Evolutionary conservation across 352 stramenopile genomes (phyloP), one percentile per base, ranked within the genome.

Genomic region (Phytophthora uliginosa): DNA sequence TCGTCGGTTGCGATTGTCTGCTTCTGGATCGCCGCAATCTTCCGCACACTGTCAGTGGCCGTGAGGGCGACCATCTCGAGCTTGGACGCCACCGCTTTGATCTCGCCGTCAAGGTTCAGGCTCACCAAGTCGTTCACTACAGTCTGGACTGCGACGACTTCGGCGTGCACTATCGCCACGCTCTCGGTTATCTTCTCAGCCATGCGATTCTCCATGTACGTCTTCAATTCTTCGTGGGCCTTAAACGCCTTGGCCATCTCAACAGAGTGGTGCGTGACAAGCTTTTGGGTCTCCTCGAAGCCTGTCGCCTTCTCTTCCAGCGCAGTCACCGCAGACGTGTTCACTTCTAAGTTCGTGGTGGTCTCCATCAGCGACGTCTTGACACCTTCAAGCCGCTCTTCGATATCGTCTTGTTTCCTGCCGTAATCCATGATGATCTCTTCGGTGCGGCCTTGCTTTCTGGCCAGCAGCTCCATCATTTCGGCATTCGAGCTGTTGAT

Each of bases 401-500:
- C 74, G 1, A 74, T 62, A 9, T 68, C 75, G 1, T 90, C 66
- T 9, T 91, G 81, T 12, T 84, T 85, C 33, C 79, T 84, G 22
- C 79, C 81, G 12, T 88, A 71, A 20, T 94, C 85, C 13, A 83
- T 73, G 15, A 94, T 57, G 47, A 93, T 74, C 33, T 92, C 85
- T 51, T 94, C 86, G 6, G 79, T 61, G 0, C 78, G 75, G 0
- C 68, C 63, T 62, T 90, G 85, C 55, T 92, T 93, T 15, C 81
- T 78, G 6, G 77, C 58, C 7, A 93, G 54, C 5, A 77, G 33
- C 67, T 92, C 82, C 48, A 91, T 78, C 47, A 83, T 85, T 63
- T 96, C 89, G 4, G 85, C 86, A 48, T 88, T 85, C 22, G 78
- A 81, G 28, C 86, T 94, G 73, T 96, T 96, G 66, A 96, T 88